A percentile compares a stretch with the other conserved stretches of the same genome.
phyloP scores from a whole-genome alignment of 805 yeast genomes.

The Maudiozyma bulderi region DNA sequence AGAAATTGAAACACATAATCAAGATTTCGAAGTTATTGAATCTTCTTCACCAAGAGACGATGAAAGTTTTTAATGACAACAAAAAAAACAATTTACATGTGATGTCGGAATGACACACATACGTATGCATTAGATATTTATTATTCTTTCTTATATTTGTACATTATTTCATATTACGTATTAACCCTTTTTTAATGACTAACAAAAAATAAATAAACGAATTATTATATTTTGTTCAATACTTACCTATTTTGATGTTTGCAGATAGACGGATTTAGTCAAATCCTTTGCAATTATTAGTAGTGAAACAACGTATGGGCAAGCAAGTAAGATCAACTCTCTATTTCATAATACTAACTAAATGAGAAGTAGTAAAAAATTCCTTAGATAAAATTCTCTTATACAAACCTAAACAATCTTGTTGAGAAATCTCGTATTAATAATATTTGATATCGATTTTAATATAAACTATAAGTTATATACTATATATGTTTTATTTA shows the following conservation, averaged over 20 bases:
- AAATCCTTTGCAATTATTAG: too few relatives aligned
- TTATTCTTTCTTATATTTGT: background rate
- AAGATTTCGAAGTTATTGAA: slow-evolving; percentile 5
- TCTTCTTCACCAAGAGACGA: slow-evolving; percentile 1
- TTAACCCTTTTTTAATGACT: background rate
- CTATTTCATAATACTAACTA: too few relatives aligned
- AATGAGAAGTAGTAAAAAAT: too few relatives aligned
- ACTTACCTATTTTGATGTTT: background rate
- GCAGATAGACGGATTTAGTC: too few relatives aligned
- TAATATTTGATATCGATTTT: background rate
- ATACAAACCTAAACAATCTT: too few relatives aligned
- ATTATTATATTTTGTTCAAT: background rate
- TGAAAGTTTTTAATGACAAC: background rate
- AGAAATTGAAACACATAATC: slow-evolving; percentile 1
- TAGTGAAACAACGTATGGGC: too few relatives aligned
- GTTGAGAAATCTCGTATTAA: too few relatives aligned
- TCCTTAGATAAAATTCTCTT: too few relatives aligned
- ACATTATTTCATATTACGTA: background rate
- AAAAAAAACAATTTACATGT: background rate
- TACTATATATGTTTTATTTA: background rate
- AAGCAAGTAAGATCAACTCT: too few relatives aligned
- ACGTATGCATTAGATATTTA: background rate
- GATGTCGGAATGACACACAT: background rate
- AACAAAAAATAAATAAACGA: background rate
- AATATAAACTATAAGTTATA: background rate